Base-by-base conservation (phyloP, 192 early-diverging fungal species). In the Haplosporangium gracile region DNA sequence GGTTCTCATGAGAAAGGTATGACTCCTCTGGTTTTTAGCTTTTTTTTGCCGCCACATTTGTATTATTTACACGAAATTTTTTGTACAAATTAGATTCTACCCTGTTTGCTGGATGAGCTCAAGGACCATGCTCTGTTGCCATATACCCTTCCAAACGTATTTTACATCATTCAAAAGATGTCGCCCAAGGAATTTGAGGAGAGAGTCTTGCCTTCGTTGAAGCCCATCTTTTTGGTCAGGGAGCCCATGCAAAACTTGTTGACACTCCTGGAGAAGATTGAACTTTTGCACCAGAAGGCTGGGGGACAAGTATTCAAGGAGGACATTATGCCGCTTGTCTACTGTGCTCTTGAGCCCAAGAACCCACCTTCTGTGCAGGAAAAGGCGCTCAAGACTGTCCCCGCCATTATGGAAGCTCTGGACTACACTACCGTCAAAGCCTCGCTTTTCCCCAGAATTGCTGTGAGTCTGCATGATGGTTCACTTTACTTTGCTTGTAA, bases 301-400 rank as follows among this genome's bases (percentile, higher is more conserved):
- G 90, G 93, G 34, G 81, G 90, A 20, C 87, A 88, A 22, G 86
- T 86, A 7, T 96, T 96, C 78, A 91, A 93, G 76, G 92, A 94
- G 75, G 93, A 95, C 74, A 90, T 97, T 6, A 93, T 97, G 94
- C 95, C 96, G 0, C 76, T 96, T 8, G 87, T 96, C 11, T 95
- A 96, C 73, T 84, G 89, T 55, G 91, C 95, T 9, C 89, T 97
- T 32, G 91, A 92, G 72, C 78, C 84, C 36, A 89, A 81, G 43
- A 90, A 89, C 43, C 79, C 89, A 0, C 90, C 92, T 6, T 72
- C 73, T 36, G 91, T 95, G 49, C 93, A 95, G 63, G 94, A 95
- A 71, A 94, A 93, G 68, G 93, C 93, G 8, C 89, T 97, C 42
- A 89, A 91, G 79, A 90, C 90, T 1, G 88, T 95, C 4, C 94